A percentile compares a stretch with the other conserved stretches of the same genome.
Evolutionary conservation across 164 flowering plant species (phyloP).

Genomic region (Santalum album): DNA sequence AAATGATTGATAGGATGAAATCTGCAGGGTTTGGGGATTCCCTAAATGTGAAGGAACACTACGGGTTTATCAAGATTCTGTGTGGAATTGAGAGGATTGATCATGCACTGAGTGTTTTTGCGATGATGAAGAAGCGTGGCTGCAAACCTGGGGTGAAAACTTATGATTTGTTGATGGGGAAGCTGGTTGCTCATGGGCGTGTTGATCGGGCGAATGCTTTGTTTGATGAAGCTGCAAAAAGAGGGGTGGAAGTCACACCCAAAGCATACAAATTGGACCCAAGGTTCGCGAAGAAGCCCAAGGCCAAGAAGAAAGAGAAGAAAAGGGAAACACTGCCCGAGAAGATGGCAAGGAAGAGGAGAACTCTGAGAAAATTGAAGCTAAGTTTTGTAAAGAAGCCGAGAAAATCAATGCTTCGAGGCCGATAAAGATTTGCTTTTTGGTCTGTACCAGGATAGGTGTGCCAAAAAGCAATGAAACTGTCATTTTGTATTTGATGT

Average conservation of each 20-base stretch:
- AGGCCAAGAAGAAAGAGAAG: slow-evolving; percentile 49
- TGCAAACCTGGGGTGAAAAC: slow-evolving; percentile 66
- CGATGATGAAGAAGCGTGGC: slow-evolving; percentile 81
- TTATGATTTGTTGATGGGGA: slow-evolving; percentile 71
- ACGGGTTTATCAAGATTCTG: slow-evolving; percentile 61
- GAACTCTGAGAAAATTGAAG: slow-evolving; percentile 49
- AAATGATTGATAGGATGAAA: slow-evolving; percentile 87
- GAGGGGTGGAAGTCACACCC: slow-evolving; percentile 40
- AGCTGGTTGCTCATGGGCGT: slow-evolving; percentile 60
- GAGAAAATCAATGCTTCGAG: slow-evolving; percentile 36
- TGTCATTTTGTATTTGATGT: background rate
- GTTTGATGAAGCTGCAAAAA: slow-evolving; percentile 51
- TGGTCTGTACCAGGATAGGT: too few species aligned
- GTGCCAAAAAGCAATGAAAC: too few species aligned
- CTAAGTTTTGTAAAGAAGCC: slow-evolving; percentile 95
- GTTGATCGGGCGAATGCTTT: slow-evolving; percentile 58
- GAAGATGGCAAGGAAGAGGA: slow-evolving; percentile 90
- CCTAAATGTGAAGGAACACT: slow-evolving; percentile 63
- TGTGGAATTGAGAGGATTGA: slow-evolving; percentile 94
- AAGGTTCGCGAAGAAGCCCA: slow-evolving; percentile 48
- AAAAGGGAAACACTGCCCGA: slow-evolving; percentile 89
- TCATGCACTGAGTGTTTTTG: slow-evolving; percentile 76
- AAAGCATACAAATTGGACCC: slow-evolving; percentile 63
- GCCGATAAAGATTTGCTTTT: slow-evolving; percentile 3
- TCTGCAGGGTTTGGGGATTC: slow-evolving; percentile 59